Percentiles rank a stretch among this genome's conserved stretches.
These are phyloP conservation scores for Ochetophila trinervis DNA, from an alignment of 306 rosid species.

Conservation along the genomic window DNA sequence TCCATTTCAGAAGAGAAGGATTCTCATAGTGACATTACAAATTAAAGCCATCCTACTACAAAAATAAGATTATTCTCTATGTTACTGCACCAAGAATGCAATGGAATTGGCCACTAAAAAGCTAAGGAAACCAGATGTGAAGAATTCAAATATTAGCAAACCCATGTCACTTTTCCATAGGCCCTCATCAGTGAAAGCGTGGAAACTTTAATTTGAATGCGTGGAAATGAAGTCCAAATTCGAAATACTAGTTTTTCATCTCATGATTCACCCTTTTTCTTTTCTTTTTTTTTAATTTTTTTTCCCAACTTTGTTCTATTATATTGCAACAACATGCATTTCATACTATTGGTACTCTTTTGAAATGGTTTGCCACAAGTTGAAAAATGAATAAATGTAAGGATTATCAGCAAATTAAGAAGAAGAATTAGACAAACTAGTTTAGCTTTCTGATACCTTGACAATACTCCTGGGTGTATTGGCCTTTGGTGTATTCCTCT, in stretches of 20 bases:
- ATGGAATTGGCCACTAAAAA: neutral
- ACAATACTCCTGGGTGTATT: conserved; percentile 58
- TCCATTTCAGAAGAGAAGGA: conserved; percentile 12
- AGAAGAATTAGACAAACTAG: neutral
- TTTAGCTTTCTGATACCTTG: conserved; percentile 53
- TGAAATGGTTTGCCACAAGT: neutral
- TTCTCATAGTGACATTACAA: conserved; percentile 4
- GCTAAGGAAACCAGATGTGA: neutral
- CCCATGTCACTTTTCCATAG: neutral
- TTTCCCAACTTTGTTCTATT: neutral
- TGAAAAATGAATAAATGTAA: neutral
- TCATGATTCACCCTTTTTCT: neutral
- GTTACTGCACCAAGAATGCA: neutral
- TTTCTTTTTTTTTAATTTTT: too few relatives aligned
- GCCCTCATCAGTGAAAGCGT: neutral
- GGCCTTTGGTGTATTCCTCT: conserved; percentile 62
- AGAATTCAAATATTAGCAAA: neutral
- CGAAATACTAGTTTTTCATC: neutral
- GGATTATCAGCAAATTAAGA: neutral
- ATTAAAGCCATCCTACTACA: neutral
- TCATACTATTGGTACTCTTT: neutral
- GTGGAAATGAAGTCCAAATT: neutral
- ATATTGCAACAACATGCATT: neutral
- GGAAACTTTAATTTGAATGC: neutral
- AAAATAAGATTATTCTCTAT: neutral